phyloP scores from a whole-genome alignment of 2,329 filamentous ascomycete genomes.

The Coniochaeta prunicola region DNA sequence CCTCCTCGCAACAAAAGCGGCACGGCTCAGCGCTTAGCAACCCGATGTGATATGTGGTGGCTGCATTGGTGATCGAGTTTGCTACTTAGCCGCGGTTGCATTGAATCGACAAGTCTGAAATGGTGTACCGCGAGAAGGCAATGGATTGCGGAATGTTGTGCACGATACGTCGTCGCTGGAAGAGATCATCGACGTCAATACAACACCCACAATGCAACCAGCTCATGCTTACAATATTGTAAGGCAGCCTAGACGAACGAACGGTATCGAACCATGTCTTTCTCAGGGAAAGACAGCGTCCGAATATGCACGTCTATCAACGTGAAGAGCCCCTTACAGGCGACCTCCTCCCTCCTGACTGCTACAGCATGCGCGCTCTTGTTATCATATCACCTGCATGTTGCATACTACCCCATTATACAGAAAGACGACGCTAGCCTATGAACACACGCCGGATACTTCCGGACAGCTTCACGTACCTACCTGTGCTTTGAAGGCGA shows the following conservation, averaged over 20 bases:
- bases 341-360: background rate
- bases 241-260: background rate
- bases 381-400: background rate
- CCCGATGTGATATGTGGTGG: background rate
- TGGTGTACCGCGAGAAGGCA: background rate
- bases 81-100: background rate
- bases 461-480: background rate
- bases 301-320: background rate
- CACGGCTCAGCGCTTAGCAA: background rate
- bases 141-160: background rate
- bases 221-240: background rate
- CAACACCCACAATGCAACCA: background rate
- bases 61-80: background rate
- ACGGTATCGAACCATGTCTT: background rate
- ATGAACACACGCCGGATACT: background rate
- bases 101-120: background rate
- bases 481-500: background rate
- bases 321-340: background rate
- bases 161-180: background rate
- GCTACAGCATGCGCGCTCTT: background rate
- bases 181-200: background rate
- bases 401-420: background rate
- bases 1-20: background rate
- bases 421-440: background rate
- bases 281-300: background rate